Evolutionary conservation across 441 rosid species (phyloP).

Genomic region (Pelargonium australe): DNA sequence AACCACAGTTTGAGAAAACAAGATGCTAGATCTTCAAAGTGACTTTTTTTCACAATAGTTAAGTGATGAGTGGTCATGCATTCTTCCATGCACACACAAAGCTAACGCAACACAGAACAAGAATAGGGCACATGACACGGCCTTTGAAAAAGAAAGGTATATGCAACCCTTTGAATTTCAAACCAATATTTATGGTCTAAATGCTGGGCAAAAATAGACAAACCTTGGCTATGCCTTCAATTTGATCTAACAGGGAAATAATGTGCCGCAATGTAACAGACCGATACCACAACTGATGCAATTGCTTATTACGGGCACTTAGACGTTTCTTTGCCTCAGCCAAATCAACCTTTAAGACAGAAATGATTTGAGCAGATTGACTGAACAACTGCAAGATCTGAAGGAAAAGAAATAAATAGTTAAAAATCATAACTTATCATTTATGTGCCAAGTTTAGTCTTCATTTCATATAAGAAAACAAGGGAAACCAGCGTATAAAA

Average conservation of each 20-base stretch:
- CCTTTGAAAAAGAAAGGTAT: neutral
- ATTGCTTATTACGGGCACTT: conserved; percentile 84
- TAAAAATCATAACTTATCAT: too few relatives aligned
- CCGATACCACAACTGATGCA: conserved; percentile 99
- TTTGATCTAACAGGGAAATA: conserved; percentile 85
- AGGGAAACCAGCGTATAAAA: conserved; percentile 2
- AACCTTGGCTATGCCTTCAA: conserved; percentile 98
- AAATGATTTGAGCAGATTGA: conserved; percentile 75
- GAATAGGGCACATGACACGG: neutral
- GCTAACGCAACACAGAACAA: neutral
- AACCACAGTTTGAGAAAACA: conserved; percentile 26
- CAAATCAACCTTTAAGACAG: conserved; percentile 72
- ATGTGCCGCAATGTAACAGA: conserved; percentile 97
- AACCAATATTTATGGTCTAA: conserved; percentile 1
- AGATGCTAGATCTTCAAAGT: conserved; percentile 16
- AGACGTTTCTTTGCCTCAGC: conserved; percentile 81
- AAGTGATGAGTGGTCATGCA: neutral
- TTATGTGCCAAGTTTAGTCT: conserved; percentile 6
- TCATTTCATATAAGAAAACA: neutral
- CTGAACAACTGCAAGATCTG: conserved; percentile 95
- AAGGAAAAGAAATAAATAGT: conserved; percentile 20
- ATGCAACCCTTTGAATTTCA: neutral
- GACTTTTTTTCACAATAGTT: neutral
- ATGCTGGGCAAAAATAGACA: conserved; percentile 22
- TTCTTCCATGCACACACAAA: neutral